A percentile compares a stretch with the other conserved stretches of the same genome.
phyloP scores from a whole-genome alignment of 2,329 filamentous ascomycete genomes.

The Rosellinia necatrix region DNA sequence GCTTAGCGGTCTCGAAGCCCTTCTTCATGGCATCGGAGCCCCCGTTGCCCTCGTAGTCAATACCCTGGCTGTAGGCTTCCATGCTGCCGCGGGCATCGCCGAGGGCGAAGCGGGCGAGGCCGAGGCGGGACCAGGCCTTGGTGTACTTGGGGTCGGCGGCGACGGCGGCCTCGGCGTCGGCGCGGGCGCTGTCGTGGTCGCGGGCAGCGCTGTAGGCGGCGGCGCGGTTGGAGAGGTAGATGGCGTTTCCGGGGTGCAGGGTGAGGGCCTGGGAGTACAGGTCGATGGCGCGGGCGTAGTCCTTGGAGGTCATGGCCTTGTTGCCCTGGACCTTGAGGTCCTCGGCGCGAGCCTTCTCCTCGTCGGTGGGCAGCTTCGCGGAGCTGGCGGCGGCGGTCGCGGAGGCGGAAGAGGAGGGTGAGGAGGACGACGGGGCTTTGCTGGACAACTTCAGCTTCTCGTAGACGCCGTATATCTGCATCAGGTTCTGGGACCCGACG shows the following conservation, averaged over 20 bases:
- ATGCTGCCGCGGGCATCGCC: conserved; percentile 90
- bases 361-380: conserved; percentile 50
- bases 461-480: conserved; percentile 92
- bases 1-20: conserved; percentile 91
- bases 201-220: conserved; percentile 86
- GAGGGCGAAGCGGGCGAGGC: conserved; percentile 87
- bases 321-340: conserved; percentile 89
- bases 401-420: conserved; percentile 48
- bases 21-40: conserved; percentile 98
- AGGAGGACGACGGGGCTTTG: conserved; percentile 42
- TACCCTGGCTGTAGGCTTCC: conserved; percentile 92
- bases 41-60: conserved; percentile 90
- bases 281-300: conserved; percentile 81
- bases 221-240: conserved; percentile 97
- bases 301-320: conserved; percentile 91
- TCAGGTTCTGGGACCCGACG: conserved; percentile 82
- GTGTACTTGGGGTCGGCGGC: conserved; percentile 89
- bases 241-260: conserved; percentile 82
- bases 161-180: conserved; percentile 90
- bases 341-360: conserved; percentile 80
- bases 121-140: conserved; percentile 94
- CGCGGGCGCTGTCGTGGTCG: conserved; percentile 81
- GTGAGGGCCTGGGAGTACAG: conserved; percentile 86
- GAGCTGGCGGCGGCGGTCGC: conserved; percentile 43
- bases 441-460: conserved; percentile 79